phyloP scores from a whole-genome alignment of 768 basidiomycete genomes.

The Suillus variegatus region DNA sequence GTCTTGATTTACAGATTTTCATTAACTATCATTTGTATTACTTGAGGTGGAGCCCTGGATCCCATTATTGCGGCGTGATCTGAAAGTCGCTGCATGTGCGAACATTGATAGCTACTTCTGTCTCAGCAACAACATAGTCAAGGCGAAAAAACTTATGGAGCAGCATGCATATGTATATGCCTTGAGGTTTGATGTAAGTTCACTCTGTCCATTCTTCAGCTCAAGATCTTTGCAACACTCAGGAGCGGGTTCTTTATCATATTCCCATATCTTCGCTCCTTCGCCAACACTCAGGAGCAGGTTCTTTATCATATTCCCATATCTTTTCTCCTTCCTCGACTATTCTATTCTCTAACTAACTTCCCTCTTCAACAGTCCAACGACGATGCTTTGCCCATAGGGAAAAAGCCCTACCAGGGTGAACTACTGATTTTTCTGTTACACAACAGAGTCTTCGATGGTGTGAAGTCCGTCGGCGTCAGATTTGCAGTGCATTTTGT shows the following conservation, averaged over 20 bases:
- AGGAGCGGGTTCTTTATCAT: neutral
- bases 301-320: too few species aligned
- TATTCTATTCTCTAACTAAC: too few species aligned
- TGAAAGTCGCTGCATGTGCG: neutral
- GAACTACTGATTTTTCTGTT: too few species aligned
- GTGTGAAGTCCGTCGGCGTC: too few species aligned
- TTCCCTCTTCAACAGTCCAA: too few species aligned
- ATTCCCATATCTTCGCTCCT: neutral
- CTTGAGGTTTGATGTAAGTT: neutral
- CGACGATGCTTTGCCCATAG: too few species aligned
- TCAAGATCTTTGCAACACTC: neutral
- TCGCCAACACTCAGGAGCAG: too few species aligned
- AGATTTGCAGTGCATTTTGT: too few species aligned
- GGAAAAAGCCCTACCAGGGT: too few species aligned
- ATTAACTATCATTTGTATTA: neutral
- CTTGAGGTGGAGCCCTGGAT: neutral
- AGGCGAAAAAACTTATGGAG: neutral
- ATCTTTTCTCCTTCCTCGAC: too few species aligned
- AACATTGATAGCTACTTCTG: neutral
- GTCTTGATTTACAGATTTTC: neutral
- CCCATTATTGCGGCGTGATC: neutral
- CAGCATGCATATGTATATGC: neutral
- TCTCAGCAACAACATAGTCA: neutral
- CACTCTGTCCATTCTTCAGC: neutral
- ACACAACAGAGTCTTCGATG: too few species aligned